Evolutionary conservation across 352 stramenopile genomes (phyloP), one percentile per base, ranked within the genome.

Genomic region (Globisporangium iwayamae): DNA sequence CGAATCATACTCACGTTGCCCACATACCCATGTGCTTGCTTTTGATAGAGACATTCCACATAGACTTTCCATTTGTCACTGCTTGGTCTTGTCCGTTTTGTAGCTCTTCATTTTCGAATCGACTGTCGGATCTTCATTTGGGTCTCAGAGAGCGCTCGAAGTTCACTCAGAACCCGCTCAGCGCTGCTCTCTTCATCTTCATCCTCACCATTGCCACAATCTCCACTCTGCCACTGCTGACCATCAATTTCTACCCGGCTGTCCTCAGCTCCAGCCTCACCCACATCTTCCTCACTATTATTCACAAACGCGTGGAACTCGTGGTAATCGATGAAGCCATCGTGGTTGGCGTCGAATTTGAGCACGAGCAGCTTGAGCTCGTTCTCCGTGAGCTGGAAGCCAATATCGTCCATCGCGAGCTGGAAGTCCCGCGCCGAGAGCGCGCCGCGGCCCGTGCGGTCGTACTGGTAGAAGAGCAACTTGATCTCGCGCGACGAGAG

Each of bases 251-350:
- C 56, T 9, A 46, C 32, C 16, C 16, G 30, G 4, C 7, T 14
- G 18, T 25, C 3, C 11, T 68, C 18, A 5, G 62, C 43, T 8
- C 47, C 32, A 36, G 32, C 13, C 2, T 30, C 18, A 18, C 13
- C 28, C 2, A 55, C 38, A 1, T 20, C 43, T 3, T 38, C 43
- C 0, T 66, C 46, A 4, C 58, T 51, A 22, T 69, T 52, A 47
- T 72, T 74, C 3, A 85, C 65, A 60, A 80, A 90, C n/a, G 68
- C 62, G 50, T 81, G 67, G 56, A 93, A 89, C 32, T 78, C 72
- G 59, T 78, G 65, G 51, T 90, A 90, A 69, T 90, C 76, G 39
- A 91, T 78, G 63, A 69, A 83, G 4, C 73, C 81, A 54, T 87
- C 79, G 50, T 71, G 70, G 43, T 77, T 80, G 13, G 62, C 60